Conservation (phyloP, 2,329 filamentous ascomycete genomes). For the Cryphonectria radicalis region DNA sequence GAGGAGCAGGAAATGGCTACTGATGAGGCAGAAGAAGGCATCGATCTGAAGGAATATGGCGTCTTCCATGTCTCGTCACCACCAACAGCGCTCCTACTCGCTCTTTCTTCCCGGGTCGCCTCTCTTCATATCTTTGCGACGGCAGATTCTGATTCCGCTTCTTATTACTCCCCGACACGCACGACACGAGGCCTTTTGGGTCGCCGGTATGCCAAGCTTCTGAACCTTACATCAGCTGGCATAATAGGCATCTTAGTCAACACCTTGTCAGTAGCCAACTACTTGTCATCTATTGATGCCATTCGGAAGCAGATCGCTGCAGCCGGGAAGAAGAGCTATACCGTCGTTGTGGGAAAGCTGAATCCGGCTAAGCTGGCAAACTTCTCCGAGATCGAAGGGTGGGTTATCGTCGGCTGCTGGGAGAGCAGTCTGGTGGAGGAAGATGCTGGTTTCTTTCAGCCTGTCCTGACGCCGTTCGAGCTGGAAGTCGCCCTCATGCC, state of each 20-base stretch:
- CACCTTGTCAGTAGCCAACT: constrained; percentile 90
- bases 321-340: constrained; percentile 93
- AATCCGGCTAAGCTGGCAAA: constrained; percentile 97
- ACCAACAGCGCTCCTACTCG: constrained; percentile 81
- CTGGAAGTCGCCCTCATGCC: constrained; percentile 75
- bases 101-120: constrained; percentile 79
- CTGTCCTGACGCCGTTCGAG: constrained; percentile 95
- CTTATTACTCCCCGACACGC: constrained; percentile 51
- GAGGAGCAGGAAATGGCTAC: constrained; percentile 40
- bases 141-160: constrained; percentile 45
- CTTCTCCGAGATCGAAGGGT: constrained; percentile 92
- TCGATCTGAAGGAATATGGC: constrained; percentile 67
- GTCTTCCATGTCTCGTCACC: constrained; percentile 87
- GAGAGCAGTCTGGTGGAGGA: constrained; percentile 92
- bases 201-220: constrained; percentile 85
- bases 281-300: constrained; percentile 77
- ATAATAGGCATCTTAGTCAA: constrained; percentile 96
- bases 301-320: constrained; percentile 73
- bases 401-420: constrained; percentile 98
- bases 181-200: constrained; percentile 65
- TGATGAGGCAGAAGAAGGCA: constrained; percentile 42
- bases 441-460: constrained; percentile 78
- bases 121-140: constrained; percentile 79
- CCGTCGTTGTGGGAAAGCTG: constrained; percentile 94
- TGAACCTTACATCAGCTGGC: constrained; percentile 76